These are phyloP conservation scores for Puccinia horiana DNA, from an alignment of 1,284 basidiomycete species.

Conservation along the genomic window DNA sequence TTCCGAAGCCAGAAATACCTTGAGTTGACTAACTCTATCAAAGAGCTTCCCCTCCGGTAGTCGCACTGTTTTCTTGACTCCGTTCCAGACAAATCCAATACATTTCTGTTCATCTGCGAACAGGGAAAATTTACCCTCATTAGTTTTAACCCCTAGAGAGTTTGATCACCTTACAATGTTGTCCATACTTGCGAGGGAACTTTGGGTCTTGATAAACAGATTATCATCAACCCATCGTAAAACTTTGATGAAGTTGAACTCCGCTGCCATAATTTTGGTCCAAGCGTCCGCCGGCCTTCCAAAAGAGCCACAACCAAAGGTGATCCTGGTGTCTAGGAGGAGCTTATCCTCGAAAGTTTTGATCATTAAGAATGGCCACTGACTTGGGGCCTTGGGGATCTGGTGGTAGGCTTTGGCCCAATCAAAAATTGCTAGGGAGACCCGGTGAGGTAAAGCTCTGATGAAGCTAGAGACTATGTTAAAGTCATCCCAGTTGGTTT, in stretches of 20 bases:
- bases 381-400: background rate
- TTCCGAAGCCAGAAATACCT: background rate
- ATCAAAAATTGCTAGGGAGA: background rate
- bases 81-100: constrained; percentile 12
- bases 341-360: background rate
- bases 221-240: too few species aligned
- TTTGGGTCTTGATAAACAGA: background rate
- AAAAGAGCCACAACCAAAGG: background rate
- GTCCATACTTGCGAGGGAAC: background rate
- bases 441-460: too few species aligned
- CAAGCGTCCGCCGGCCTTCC: background rate
- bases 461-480: too few species aligned
- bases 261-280: too few species aligned
- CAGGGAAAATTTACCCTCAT: background rate
- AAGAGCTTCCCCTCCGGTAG: background rate
- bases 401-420: constrained; percentile 5
- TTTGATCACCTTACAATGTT: background rate
- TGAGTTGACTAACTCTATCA: too few species aligned
- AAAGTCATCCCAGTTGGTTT: background rate
- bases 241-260: too few species aligned
- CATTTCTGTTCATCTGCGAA: background rate
- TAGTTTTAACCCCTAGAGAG: background rate
- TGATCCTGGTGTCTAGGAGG: too few species aligned
- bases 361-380: background rate
- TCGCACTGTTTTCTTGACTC: background rate